Evolutionary conservation across 108 stramenopile genomes (phyloP).

Genomic region (Cyclotella cryptica): DNA sequence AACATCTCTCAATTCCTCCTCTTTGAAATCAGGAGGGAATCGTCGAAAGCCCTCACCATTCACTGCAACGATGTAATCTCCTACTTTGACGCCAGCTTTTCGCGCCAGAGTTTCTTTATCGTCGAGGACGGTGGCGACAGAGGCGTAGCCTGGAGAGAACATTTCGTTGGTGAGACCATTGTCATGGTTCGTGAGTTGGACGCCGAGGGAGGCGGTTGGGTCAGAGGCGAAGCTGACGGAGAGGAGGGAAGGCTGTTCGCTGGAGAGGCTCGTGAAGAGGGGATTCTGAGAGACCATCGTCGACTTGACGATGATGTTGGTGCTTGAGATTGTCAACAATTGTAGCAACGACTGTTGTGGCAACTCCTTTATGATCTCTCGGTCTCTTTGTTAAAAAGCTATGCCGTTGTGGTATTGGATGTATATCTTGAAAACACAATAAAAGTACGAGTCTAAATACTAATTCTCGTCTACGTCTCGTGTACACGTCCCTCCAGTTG

Average conservation of each 20-base stretch:
- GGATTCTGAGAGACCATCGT: conserved; percentile 28
- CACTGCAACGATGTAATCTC: conserved; percentile 80
- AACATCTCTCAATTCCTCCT: conserved; percentile 66
- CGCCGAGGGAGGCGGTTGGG: conserved; percentile 70
- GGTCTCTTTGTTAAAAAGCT: no score
- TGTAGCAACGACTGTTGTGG: no score
- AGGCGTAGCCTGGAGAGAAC: conserved; percentile 77
- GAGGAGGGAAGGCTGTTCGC: conserved; percentile 65
- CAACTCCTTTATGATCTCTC: no score
- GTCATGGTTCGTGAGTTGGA: conserved; percentile 72
- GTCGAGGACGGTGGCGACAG: conserved; percentile 58
- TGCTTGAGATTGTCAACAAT: no score
- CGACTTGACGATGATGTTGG: no score
- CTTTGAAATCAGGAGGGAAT: conserved; percentile 75
- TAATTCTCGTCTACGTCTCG: no score
- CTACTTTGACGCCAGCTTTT: conserved; percentile 69
- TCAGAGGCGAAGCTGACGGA: conserved; percentile 74
- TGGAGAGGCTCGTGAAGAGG: conserved; percentile 63
- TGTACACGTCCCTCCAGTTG: no score
- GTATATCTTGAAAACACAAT: no score
- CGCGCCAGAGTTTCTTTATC: conserved; percentile 58
- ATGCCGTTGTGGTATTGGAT: no score
- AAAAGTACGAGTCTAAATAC: no score
- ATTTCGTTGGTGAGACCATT: conserved; percentile 77
- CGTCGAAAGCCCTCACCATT: conserved; percentile 78